These are phyloP conservation scores for Colletotrichum sublineola DNA, from an alignment of 2,329 filamentous ascomycete genomes.

Conservation along the genomic window DNA sequence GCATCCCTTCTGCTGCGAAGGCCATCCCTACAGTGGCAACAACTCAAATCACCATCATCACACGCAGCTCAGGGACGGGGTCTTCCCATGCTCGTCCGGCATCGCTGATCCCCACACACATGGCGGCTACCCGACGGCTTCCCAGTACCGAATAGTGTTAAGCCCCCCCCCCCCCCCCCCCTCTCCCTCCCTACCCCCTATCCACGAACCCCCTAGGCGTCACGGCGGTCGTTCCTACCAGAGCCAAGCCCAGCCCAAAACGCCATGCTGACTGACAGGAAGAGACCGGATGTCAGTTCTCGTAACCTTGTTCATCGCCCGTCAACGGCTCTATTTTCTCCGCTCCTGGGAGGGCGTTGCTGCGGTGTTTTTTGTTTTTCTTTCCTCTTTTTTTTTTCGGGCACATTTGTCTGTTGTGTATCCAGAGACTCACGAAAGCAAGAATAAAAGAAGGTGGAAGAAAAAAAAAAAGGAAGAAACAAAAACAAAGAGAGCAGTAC, in stretches of 20 bases:
- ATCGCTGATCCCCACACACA: background rate
- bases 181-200: background rate
- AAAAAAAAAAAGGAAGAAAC: no score
- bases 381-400: no score
- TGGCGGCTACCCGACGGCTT: background rate
- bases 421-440: no score
- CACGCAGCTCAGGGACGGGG: background rate
- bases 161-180: no score
- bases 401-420: background rate
- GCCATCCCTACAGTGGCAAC: background rate
- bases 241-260: background rate
- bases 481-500: background rate
- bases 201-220: background rate
- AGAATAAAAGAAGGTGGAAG: no score
- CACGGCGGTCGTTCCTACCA: background rate
- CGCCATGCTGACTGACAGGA: background rate
- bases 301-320: background rate
- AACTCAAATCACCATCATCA: background rate
- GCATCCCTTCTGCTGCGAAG: background rate
- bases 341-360: background rate
- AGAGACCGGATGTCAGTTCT: background rate
- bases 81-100: constrained; percentile 7
- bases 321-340: background rate
- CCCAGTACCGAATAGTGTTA: background rate
- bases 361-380: background rate